These are phyloP conservation scores for Debaryomyces psychrophilus DNA, from an alignment of 1,139 yeast species.

Conservation along the genomic window DNA sequence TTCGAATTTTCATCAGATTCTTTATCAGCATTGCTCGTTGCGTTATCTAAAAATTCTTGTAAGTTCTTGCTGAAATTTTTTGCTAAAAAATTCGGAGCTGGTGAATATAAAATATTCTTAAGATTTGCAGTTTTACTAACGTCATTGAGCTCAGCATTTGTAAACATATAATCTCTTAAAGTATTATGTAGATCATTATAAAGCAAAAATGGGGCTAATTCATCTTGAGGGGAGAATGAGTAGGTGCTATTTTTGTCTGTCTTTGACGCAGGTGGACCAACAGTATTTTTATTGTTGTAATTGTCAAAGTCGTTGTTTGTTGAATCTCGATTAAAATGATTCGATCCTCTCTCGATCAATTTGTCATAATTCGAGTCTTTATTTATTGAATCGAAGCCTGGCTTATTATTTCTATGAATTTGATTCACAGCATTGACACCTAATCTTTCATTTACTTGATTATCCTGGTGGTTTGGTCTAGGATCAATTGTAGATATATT, in stretches of 20 bases:
- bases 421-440: not conserved
- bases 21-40: not conserved
- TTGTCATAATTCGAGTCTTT: not conserved
- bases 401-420: not conserved
- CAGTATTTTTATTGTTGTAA: not conserved
- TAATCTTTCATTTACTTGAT: not conserved
- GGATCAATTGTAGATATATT: not conserved
- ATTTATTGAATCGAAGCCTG: not conserved
- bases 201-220: conserved; percentile 21
- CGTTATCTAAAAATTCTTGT: conserved; percentile 15
- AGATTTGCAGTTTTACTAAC: conserved; percentile 14
- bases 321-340: not conserved
- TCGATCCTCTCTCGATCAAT: too few species aligned
- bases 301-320: not conserved
- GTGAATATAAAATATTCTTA: conserved; percentile 16
- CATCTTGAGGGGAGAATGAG: conserved; percentile 18
- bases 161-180: conserved; percentile 35
- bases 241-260: conserved; percentile 9
- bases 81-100: conserved; percentile 13
- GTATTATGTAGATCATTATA: conserved; percentile 23
- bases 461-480: not conserved
- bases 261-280: not conserved
- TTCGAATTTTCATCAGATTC: not conserved
- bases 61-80: conserved; percentile 17
- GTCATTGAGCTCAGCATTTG: conserved; percentile 24